Conservation (phyloP, 306 rosid genomes). For the Canavalia ensiformis region DNA sequence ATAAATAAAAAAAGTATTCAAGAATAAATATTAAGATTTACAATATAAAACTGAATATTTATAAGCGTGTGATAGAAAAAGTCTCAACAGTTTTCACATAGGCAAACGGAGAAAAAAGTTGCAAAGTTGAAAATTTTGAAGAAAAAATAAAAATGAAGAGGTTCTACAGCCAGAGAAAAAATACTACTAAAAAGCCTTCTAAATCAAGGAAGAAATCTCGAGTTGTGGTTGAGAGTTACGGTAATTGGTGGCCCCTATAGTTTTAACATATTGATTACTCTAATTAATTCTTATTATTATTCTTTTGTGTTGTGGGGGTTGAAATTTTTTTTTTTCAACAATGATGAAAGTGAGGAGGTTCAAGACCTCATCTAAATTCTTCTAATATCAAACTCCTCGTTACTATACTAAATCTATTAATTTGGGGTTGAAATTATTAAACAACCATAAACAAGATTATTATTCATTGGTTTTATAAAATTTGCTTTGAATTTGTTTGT, state of each 20-base stretch:
- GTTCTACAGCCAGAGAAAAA: slow-evolving; percentile 2
- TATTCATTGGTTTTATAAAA: background rate
- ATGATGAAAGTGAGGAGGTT: too few species aligned
- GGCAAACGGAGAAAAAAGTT: background rate
- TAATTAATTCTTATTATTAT: background rate
- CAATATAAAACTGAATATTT: too few species aligned
- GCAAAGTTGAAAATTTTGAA: background rate
- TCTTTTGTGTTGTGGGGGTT: too few species aligned
- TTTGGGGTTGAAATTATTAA: background rate
- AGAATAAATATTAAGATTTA: too few species aligned
- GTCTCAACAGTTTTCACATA: background rate
- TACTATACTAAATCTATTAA: too few species aligned
- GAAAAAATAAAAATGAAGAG: background rate
- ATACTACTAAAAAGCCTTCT: background rate
- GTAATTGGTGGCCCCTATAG: background rate
- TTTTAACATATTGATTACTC: background rate
- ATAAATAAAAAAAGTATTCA: too few species aligned
- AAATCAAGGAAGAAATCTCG: background rate
- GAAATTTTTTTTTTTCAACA: too few species aligned
- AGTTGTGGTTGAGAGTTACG: background rate
- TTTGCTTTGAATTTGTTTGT: background rate
- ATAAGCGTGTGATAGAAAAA: too few species aligned
- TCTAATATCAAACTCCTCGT: too few species aligned
- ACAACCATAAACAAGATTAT: background rate
- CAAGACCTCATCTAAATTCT: too few species aligned